Base-by-base conservation (phyloP, 495 filamentous ascomycete genomes). In the Neurospora sp. region DNA sequence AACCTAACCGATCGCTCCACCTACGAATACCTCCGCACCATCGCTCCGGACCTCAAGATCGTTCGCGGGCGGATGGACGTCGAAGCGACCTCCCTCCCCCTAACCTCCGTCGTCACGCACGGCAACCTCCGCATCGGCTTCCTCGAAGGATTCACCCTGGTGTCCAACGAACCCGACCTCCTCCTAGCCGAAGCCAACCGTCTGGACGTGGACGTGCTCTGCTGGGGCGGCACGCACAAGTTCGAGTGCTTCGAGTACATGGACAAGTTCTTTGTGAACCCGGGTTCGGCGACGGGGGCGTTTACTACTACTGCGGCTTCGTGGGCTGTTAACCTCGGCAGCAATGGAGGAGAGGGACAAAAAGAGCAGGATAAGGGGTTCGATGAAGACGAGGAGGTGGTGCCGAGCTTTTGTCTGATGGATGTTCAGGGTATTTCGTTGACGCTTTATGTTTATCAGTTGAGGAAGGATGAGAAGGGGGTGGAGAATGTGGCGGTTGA, bases 211-310 rank as follows among this genome's bases (percentile, higher is more conserved):
- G 96, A 99, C 84, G 93, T 99, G 61, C 83, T 99, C 71, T 90
- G 97, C 75, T 99, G 94, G 94, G 96, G 94, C 59, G 96, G 96
- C n/a, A 97, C 95, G 16, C 95, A 98, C 83, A 87, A 89, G 14
- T 99, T 99, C 80, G 96, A 99, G 84, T 97, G 96, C 39, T 99
- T 97, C 78, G 96, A 99, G 85, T 90, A 98, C 83, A 96, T 98
- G 85, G 96, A 96, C 70, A 93, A 96, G 81, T 99, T 99, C 85
- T 99, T 99, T 82, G 91, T 99, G 59, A 99, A 98, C 79, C 96
- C 96, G 3, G 96, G 96, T n/a, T 96, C 92, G 81, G 94, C 92
- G 27, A 96, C 93, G 10, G 94, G 94, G 12, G 94, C 94, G 1
- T 88, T 94, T 79, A 91, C 89, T 59, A 91, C 89, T 0, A 65